These are phyloP conservation scores for Delitschia confertaspora DNA, from an alignment of 495 filamentous ascomycete genomes.

Conservation along the genomic window DNA sequence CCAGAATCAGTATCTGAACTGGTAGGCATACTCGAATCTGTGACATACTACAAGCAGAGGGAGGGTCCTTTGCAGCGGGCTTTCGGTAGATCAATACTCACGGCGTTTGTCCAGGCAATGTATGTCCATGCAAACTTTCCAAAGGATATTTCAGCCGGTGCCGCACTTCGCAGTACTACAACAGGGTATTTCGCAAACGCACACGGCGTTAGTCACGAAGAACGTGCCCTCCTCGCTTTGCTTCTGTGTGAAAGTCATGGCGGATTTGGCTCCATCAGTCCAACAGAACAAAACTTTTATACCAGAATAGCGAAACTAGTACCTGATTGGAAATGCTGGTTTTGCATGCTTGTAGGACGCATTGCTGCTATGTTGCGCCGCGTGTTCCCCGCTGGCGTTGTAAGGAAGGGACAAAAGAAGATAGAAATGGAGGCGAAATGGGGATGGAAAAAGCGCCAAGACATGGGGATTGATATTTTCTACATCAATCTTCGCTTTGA, in stretches of 20 bases:
- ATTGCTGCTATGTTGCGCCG: slow-evolving; percentile 39
- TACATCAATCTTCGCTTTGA: slow-evolving; percentile 19
- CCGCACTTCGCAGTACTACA: slow-evolving; percentile 63
- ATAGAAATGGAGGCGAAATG: slow-evolving; percentile 5
- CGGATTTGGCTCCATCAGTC: slow-evolving; percentile 45
- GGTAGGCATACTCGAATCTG: slow-evolving; percentile 37
- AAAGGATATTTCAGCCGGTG: slow-evolving; percentile 46
- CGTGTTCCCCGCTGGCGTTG: slow-evolving; percentile 47
- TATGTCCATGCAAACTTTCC: slow-evolving; percentile 16
- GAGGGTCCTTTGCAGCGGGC: no score
- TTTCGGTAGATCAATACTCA: slow-evolving; percentile 9
- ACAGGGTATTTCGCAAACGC: slow-evolving; percentile 54
- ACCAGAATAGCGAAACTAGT: slow-evolving; percentile 41
- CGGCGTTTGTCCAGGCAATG: slow-evolving; percentile 23
- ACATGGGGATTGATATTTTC: slow-evolving; percentile 28
- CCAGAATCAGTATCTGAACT: slow-evolving; percentile 37
- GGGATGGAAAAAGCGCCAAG: slow-evolving; percentile 29
- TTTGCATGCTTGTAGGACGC: slow-evolving; percentile 53
- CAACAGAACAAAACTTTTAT: slow-evolving; percentile 43
- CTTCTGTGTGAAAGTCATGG: slow-evolving; percentile 72
- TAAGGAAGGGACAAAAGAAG: slow-evolving; percentile 31
- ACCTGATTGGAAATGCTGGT: slow-evolving; percentile 45
- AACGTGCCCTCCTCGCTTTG: slow-evolving; percentile 62
- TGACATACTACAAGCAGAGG: slow-evolving; percentile 17
- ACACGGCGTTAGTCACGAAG: slow-evolving; percentile 64